Conservation (phyloP, 805 yeast species). For the Candida verbasci region DNA sequence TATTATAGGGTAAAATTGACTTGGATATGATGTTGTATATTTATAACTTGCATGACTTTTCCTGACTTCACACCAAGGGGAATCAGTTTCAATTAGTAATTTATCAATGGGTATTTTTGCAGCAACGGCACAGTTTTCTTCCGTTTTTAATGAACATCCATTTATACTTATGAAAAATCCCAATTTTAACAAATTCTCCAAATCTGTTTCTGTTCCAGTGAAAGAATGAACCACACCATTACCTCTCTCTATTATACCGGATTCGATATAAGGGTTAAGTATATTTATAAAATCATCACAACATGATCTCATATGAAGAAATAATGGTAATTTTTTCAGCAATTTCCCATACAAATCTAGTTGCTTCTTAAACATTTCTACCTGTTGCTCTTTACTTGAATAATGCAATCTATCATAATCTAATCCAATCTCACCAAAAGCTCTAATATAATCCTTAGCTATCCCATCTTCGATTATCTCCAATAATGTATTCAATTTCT, state of each 20-base stretch:
- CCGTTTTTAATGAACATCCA: slow-evolving; percentile 86
- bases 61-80: slow-evolving; percentile 97
- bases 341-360: slow-evolving; percentile 53
- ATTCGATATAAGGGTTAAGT: slow-evolving; percentile 55
- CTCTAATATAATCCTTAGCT: slow-evolving; percentile 53
- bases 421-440: slow-evolving; percentile 93
- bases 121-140: slow-evolving; percentile 67
- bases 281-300: slow-evolving; percentile 71
- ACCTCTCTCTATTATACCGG: slow-evolving; percentile 35
- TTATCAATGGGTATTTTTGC: slow-evolving; percentile 62
- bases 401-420: slow-evolving; percentile 89
- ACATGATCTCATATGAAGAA: slow-evolving; percentile 86
- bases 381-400: slow-evolving; percentile 66
- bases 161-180: slow-evolving; percentile 79
- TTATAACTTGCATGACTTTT: slow-evolving; percentile 74
- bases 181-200: slow-evolving; percentile 48
- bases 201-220: slow-evolving; percentile 73
- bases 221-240: slow-evolving; percentile 94
- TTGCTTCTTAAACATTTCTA: slow-evolving; percentile 65
- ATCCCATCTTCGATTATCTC: slow-evolving; percentile 46
- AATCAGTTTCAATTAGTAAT: slow-evolving; percentile 87
- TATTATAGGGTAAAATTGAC: slow-evolving; percentile 46
- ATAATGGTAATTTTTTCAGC: slow-evolving; percentile 62
- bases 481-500: slow-evolving; percentile 47
- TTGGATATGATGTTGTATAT: slow-evolving; percentile 53